Evolutionary conservation across 148 eudicot genomes (phyloP).

Genomic region (Nepenthes mirabilis): DNA sequence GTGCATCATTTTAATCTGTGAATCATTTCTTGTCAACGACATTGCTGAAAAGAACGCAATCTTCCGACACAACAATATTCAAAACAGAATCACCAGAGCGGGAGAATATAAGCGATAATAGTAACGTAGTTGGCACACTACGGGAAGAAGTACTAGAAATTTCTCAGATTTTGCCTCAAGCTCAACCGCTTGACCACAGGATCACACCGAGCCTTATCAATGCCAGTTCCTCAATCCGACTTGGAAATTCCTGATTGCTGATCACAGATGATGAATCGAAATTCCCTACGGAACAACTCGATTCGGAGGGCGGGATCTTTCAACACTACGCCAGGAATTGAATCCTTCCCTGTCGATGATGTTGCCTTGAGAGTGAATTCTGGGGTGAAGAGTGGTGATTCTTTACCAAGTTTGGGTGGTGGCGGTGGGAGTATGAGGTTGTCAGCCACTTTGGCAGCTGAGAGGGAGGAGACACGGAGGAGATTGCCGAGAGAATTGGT

Average conservation of each 20-base stretch:
- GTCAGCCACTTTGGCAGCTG: conserved; percentile 32
- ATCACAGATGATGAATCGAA: not conserved
- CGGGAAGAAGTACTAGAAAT: no score
- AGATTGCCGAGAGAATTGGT: conserved; percentile 20
- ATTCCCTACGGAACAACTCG: conserved; percentile 13
- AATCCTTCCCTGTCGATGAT: conserved; percentile 17
- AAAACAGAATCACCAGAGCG: no score
- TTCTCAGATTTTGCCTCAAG: no score
- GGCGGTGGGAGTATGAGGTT: conserved; percentile 27
- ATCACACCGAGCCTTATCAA: not conserved
- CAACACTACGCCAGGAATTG: not conserved
- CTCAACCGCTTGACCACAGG: no score
- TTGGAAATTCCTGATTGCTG: not conserved
- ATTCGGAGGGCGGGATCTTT: conserved; percentile 4
- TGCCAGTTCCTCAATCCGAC: conserved; percentile 7
- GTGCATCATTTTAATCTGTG: not conserved
- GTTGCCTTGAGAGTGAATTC: conserved; percentile 2
- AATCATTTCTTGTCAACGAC: no score
- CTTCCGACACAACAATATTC: no score
- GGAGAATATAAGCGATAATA: no score
- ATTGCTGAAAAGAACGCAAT: no score
- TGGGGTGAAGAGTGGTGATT: conserved; percentile 8
- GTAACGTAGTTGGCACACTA: no score
- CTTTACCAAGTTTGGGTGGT: conserved; percentile 12
- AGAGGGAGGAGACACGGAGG: conserved; percentile 32